phyloP scores from a whole-genome alignment of 1,284 basidiomycete genomes.

The Heterobasidion occidentale region DNA sequence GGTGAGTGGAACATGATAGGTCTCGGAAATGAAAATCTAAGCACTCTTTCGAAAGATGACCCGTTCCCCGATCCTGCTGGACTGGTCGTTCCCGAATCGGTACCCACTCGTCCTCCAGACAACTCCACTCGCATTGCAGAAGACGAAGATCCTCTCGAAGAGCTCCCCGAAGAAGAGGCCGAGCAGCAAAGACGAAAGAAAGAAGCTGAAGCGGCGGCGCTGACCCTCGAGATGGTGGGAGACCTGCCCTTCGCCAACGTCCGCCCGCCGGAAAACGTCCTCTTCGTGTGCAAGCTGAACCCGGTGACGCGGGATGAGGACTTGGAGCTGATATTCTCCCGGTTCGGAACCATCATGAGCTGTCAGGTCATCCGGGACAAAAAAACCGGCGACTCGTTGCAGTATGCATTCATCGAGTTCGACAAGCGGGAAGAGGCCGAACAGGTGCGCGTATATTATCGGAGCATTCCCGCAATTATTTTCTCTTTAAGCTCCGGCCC shows the following conservation, averaged over 20 bases:
- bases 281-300: constrained; percentile 99
- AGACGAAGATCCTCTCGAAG: constrained; percentile 79
- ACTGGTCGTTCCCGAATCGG: constrained; percentile 64
- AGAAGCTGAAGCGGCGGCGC: constrained; percentile 85
- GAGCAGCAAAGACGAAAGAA: constrained; percentile 75
- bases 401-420: constrained; percentile 99
- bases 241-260: constrained; percentile 98
- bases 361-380: constrained; percentile 97
- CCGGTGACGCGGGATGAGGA: constrained; percentile 94
- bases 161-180: constrained; percentile 75
- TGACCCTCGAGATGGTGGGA: constrained; percentile 99
- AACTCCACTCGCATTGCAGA: constrained; percentile 84
- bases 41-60: constrained; percentile 56
- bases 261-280: constrained; percentile 94
- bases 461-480: constrained; percentile 7
- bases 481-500: too few species aligned
- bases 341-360: constrained; percentile 93
- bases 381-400: constrained; percentile 90
- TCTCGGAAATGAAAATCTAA: background rate
- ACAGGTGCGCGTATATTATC: constrained; percentile 43
- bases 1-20: constrained; percentile 40
- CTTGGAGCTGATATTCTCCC: constrained; percentile 93
- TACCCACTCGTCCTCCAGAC: constrained; percentile 77
- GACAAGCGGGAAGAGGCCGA: constrained; percentile 90
- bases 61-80: constrained; percentile 86